These are phyloP conservation scores for Tuber magnatum DNA, from an alignment of 495 filamentous ascomycete genomes.

Conservation along the genomic window DNA sequence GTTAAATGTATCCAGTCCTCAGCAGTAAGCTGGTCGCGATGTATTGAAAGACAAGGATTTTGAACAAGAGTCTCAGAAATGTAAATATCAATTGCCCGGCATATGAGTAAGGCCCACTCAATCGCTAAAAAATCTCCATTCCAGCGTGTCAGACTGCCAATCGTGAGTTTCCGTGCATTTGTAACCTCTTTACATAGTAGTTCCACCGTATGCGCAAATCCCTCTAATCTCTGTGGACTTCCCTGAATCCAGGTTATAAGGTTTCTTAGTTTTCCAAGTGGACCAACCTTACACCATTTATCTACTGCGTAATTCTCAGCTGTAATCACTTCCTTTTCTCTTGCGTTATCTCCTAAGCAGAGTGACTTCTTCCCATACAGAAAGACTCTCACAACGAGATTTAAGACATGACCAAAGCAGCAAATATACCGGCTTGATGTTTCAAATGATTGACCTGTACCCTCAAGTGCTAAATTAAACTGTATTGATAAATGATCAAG, in stretches of 20 bases:
- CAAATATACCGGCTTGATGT: neutral
- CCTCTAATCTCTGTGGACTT: neutral
- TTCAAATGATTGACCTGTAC: too few relatives aligned
- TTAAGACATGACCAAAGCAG: neutral
- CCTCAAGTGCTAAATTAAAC: too few relatives aligned
- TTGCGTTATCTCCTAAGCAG: neutral
- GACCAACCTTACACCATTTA: neutral
- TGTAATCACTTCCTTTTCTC: neutral
- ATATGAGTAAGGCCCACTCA: neutral
- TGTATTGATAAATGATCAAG: too few relatives aligned
- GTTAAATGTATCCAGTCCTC: too few relatives aligned
- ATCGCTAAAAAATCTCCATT: neutral
- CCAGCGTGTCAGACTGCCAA: neutral
- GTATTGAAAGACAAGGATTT: too few relatives aligned
- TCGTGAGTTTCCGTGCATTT: neutral
- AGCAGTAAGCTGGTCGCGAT: too few relatives aligned
- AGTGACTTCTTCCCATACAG: neutral
- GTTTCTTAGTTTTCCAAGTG: slow-evolving; percentile 1
- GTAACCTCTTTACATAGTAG: slow-evolving; percentile 1
- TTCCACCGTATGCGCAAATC: neutral
- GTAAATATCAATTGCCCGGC: neutral
- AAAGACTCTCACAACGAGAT: neutral
- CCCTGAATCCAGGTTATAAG: neutral
- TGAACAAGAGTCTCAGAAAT: neutral
- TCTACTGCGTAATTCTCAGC: neutral